Evolutionary conservation across 306 rosid species (phyloP).

Genomic region (Calophaca sinica): DNA sequence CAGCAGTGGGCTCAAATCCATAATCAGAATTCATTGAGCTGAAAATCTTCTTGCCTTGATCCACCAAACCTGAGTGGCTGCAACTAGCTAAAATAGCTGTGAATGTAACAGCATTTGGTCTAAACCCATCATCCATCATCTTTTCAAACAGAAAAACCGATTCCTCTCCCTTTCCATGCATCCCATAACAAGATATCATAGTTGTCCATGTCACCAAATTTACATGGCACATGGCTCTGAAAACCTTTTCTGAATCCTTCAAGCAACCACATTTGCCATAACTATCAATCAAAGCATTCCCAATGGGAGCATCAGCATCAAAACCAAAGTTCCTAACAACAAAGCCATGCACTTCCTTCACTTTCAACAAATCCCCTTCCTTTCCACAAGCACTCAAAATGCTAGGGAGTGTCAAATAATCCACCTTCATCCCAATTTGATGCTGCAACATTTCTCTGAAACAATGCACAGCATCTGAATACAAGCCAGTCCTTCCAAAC

Average conservation of each 20-base stretch:
- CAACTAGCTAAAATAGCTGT: constrained; percentile 73
- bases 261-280: constrained; percentile 75
- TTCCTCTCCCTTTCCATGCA: constrained; percentile 74
- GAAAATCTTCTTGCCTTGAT: constrained; percentile 69
- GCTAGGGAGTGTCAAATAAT: constrained; percentile 70
- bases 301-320: constrained; percentile 56
- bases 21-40: constrained; percentile 52
- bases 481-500: constrained; percentile 61
- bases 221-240: constrained; percentile 46
- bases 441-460: constrained; percentile 54
- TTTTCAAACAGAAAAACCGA: constrained; percentile 59
- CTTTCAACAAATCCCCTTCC: constrained; percentile 73
- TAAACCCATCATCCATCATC: constrained; percentile 57
- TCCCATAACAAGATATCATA: constrained; percentile 74
- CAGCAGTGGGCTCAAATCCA: constrained; percentile 60
- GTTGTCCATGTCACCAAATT: constrained; percentile 77
- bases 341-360: constrained; percentile 68
- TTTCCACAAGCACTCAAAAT: constrained; percentile 66
- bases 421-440: constrained; percentile 50
- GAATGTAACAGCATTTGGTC: constrained; percentile 66
- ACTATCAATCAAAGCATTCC: constrained; percentile 74
- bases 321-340: constrained; percentile 51
- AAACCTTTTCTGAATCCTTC: constrained; percentile 61
- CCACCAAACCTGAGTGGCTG: constrained; percentile 68
- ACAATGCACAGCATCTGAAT: constrained; percentile 55